These are phyloP conservation scores for Candida glucosophila DNA, from an alignment of 1,139 yeast genomes.

Conservation along the genomic window DNA sequence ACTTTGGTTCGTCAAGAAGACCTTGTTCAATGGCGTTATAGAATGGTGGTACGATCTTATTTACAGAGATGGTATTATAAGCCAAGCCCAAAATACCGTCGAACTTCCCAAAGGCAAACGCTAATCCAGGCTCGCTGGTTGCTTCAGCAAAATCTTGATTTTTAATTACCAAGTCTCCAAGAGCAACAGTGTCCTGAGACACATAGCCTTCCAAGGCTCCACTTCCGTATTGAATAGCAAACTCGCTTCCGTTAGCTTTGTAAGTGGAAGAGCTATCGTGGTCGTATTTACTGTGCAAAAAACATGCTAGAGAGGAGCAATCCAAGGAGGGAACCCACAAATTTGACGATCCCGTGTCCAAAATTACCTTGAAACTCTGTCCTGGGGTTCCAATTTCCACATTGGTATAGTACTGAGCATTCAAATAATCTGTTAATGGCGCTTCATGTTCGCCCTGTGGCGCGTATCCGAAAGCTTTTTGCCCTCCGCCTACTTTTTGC, in stretches of 20 bases:
- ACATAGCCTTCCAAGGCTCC: slow-evolving; percentile 89
- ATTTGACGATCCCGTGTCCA: slow-evolving; percentile 95
- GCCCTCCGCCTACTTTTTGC: too few species aligned
- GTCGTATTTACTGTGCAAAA: slow-evolving; percentile 83
- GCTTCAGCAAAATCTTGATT: slow-evolving; percentile 95
- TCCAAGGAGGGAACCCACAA: slow-evolving; percentile 91
- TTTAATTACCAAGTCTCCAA: slow-evolving; percentile 81
- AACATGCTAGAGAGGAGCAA: slow-evolving; percentile 92
- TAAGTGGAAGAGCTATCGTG: slow-evolving; percentile 72
- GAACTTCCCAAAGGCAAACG: slow-evolving; percentile 96
- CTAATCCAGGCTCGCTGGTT: slow-evolving; percentile 93
- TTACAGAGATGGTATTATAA: slow-evolving; percentile 82
- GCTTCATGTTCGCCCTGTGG: too few species aligned
- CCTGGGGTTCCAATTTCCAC: slow-evolving; percentile 87
- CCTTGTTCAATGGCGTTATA: slow-evolving; percentile 82
- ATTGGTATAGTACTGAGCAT: slow-evolving; percentile 93
- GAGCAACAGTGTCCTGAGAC: slow-evolving; percentile 68
- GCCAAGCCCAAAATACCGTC: slow-evolving; percentile 96
- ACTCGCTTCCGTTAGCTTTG: slow-evolving; percentile 76
- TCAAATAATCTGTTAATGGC: slow-evolving; percentile 85
- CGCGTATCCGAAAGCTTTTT: too few species aligned
- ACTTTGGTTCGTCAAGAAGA: slow-evolving; percentile 71
- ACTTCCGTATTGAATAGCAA: slow-evolving; percentile 82
- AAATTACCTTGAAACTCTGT: slow-evolving; percentile 79
- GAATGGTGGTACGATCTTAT: slow-evolving; percentile 85